Evolutionary conservation across 2,329 filamentous ascomycete genomes (phyloP).

Genomic region (Lasiodiplodia sp.): DNA sequence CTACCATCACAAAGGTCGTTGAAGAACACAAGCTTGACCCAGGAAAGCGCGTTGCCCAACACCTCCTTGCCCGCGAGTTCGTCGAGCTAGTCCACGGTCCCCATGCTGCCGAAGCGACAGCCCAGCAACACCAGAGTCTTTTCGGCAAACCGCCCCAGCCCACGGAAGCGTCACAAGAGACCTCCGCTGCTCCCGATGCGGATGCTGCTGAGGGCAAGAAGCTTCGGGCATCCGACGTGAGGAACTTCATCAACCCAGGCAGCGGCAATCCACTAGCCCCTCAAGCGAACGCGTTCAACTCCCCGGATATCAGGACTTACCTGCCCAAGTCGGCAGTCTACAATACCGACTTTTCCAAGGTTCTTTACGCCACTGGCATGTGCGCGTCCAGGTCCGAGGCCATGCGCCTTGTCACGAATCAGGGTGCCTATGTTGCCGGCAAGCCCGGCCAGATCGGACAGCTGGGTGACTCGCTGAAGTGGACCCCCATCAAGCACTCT

Average conservation of each 20-base stretch:
- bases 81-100: conserved; percentile 79
- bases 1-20: conserved; percentile 73
- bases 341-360: conserved; percentile 62
- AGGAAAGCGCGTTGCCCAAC: conserved; percentile 78
- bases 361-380: conserved; percentile 68
- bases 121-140: conserved; percentile 62
- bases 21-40: conserved; percentile 71
- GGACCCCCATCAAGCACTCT: conserved; percentile 68
- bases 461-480: conserved; percentile 63
- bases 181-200: neutral
- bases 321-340: conserved; percentile 66
- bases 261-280: conserved; percentile 38
- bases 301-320: conserved; percentile 50
- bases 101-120: conserved; percentile 68
- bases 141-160: conserved; percentile 35
- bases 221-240: neutral
- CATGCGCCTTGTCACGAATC: conserved; percentile 62
- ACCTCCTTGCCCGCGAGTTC: conserved; percentile 82
- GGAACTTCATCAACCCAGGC: conserved; percentile 43
- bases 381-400: conserved; percentile 64
- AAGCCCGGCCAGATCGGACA: conserved; percentile 53
- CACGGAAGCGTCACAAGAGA: neutral
- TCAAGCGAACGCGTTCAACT: neutral
- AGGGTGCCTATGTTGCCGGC: conserved; percentile 69
- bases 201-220: neutral